Evolutionary conservation across 2,329 filamentous ascomycete genomes (phyloP).

Genomic region (Neodidymelliopsis sp.): DNA sequence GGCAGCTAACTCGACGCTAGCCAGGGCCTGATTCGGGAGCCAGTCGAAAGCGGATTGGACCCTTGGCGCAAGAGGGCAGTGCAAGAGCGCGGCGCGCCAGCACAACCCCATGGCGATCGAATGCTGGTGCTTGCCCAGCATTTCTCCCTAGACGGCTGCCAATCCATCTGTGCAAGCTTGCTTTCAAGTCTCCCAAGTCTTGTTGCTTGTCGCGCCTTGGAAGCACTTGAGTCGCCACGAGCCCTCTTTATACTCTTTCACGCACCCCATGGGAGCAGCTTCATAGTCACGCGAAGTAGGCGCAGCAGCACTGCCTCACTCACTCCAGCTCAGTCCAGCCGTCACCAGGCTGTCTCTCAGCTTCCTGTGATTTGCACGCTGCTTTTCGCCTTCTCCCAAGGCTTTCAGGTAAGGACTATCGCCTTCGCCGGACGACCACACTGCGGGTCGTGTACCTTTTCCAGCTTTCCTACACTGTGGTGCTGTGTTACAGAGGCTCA

Average conservation of each 20-base stretch:
- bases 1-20: slow-evolving; percentile 5
- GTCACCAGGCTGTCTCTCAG: slow-evolving; percentile 6
- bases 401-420: slow-evolving; percentile 14
- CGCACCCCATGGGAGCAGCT: slow-evolving; percentile 1
- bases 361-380: slow-evolving; percentile 3
- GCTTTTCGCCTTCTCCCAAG: slow-evolving; percentile 20
- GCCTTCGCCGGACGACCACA: slow-evolving; percentile 8
- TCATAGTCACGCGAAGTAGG: slow-evolving; percentile 5
- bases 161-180: slow-evolving; percentile 4
- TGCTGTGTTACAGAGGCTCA: slow-evolving; percentile 1
- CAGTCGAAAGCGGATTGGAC: slow-evolving; percentile 3
- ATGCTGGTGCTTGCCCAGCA: neutral
- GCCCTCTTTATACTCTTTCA: neutral
- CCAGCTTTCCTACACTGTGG: slow-evolving; percentile 18
- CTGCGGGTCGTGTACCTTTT: neutral
- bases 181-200: neutral
- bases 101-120: neutral
- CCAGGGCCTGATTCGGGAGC: slow-evolving; percentile 4
- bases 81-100: slow-evolving; percentile 1
- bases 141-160: neutral
- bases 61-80: slow-evolving; percentile 15
- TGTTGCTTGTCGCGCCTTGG: neutral
- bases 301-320: slow-evolving; percentile 18
- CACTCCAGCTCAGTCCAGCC: neutral
- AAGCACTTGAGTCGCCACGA: neutral